A percentile compares a stretch with the other conserved stretches of the same genome.
phyloP scores from a whole-genome alignment of 192 early-diverging fungal genomes.

The Diversispora epigaea region DNA sequence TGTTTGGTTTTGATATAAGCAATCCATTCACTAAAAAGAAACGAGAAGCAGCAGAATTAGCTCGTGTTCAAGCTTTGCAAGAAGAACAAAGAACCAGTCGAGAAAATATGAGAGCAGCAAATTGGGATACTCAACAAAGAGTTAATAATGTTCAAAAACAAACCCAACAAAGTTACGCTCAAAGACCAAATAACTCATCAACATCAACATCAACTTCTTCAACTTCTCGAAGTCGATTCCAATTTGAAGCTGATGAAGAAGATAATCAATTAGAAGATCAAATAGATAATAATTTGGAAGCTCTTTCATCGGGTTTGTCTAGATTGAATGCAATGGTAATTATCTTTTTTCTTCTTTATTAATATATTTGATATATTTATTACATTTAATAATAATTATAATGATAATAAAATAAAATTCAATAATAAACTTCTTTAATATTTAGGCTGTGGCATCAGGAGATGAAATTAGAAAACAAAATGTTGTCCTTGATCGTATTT shows the following conservation, averaged over 20 bases:
- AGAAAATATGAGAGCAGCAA: slow-evolving; percentile 54
- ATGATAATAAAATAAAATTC: background rate
- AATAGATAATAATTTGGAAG: slow-evolving; percentile 66
- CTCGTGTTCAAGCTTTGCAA: slow-evolving; percentile 50
- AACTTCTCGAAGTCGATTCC: slow-evolving; percentile 49
- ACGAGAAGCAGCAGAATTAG: slow-evolving; percentile 58
- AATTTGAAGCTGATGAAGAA: slow-evolving; percentile 66
- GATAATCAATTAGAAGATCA: slow-evolving; percentile 67
- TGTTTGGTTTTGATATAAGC: slow-evolving; percentile 66
- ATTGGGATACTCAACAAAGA: slow-evolving; percentile 60
- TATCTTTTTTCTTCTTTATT: no score
- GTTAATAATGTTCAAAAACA: slow-evolving; percentile 49
- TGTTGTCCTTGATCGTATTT: slow-evolving; percentile 12
- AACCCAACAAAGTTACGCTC: background rate
- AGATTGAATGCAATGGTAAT: slow-evolving; percentile 29
- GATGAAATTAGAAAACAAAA: slow-evolving; percentile 20
- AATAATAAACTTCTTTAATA: background rate
- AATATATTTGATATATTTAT: background rate
- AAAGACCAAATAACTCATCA: slow-evolving; percentile 46
- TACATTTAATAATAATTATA: background rate
- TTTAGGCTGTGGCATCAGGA: slow-evolving; percentile 23
- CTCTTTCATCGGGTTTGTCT: slow-evolving; percentile 10
- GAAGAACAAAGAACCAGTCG: slow-evolving; percentile 50
- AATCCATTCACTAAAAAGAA: slow-evolving; percentile 68
- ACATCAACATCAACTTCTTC: slow-evolving; percentile 40